Percentiles rank a stretch among this genome's conserved stretches.
Conservation (phyloP, 495 filamentous ascomycete species). For the Trichoderma asperelloides region DNA sequence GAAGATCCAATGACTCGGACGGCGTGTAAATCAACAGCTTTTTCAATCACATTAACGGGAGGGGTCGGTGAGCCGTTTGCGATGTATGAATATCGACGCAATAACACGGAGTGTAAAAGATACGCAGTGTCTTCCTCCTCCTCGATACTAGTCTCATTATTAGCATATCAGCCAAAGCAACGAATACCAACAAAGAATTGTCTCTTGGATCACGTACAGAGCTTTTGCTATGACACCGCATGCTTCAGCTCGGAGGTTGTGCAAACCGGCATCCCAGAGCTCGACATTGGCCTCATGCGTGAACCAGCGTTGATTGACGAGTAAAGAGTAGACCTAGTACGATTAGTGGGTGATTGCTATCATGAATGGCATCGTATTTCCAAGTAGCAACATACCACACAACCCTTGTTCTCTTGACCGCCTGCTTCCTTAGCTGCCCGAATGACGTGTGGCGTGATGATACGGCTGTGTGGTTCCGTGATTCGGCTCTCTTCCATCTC, state of each 20-base stretch:
- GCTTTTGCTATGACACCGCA: slow-evolving; percentile 93
- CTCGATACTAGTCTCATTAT: slow-evolving; percentile 54
- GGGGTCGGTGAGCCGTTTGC: slow-evolving; percentile 58
- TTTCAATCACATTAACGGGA: slow-evolving; percentile 80
- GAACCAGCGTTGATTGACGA: slow-evolving; percentile 90
- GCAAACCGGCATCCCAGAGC: slow-evolving; percentile 85
- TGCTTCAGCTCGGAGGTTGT: slow-evolving; percentile 68
- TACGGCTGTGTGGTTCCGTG: slow-evolving; percentile 67
- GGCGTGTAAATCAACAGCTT: slow-evolving; percentile 86
- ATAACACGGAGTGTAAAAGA: slow-evolving; percentile 70
- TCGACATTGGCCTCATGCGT: slow-evolving; percentile 68
- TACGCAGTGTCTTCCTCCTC: slow-evolving; percentile 64
- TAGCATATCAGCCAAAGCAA: not conserved
- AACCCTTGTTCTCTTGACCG: slow-evolving; percentile 61
- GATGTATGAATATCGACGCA: slow-evolving; percentile 83
- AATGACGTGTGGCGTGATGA: slow-evolving; percentile 75
- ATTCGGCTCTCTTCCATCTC: slow-evolving; percentile 67
- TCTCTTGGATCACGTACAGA: slow-evolving; percentile 40
- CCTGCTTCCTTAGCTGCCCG: slow-evolving; percentile 72
- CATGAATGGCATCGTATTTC: not conserved
- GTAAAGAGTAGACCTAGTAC: slow-evolving; percentile 70
- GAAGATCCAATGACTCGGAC: slow-evolving; percentile 77
- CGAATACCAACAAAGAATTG: not conserved
- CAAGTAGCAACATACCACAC: slow-evolving; percentile 44
- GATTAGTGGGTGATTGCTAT: slow-evolving; percentile 30